A percentile compares a stretch with the other conserved stretches of the same genome.
Conservation (phyloP, 2,329 filamentous ascomycete species). For the Beauveria pseudobassiana region DNA sequence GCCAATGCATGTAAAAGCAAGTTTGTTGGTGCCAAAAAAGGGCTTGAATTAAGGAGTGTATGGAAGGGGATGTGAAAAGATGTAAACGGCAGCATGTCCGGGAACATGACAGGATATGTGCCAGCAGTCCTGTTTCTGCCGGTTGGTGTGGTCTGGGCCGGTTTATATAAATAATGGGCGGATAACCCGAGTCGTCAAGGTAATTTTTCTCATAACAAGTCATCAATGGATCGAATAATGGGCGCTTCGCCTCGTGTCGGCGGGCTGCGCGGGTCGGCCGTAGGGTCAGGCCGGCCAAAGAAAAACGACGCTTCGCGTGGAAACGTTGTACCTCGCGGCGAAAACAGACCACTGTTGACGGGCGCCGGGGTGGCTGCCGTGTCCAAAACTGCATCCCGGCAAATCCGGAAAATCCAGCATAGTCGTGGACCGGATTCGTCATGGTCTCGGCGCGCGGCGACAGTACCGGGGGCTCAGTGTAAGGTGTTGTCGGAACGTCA, state of each 20-base stretch:
- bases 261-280: slow-evolving; percentile 64
- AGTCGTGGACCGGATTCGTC: slow-evolving; percentile 55
- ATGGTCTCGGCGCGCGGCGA: slow-evolving; percentile 68
- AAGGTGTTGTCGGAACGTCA: slow-evolving; percentile 10
- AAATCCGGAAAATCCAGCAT: background rate
- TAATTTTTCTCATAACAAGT: slow-evolving; percentile 50
- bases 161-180: background rate
- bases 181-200: background rate
- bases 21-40: background rate
- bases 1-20: slow-evolving; percentile 12
- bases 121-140: slow-evolving; percentile 9
- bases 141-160: background rate
- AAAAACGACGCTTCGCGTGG: slow-evolving; percentile 45
- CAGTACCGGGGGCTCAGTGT: slow-evolving; percentile 51
- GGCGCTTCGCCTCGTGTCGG: slow-evolving; percentile 66
- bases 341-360: slow-evolving; percentile 36
- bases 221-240: slow-evolving; percentile 71
- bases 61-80: background rate
- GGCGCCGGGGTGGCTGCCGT: slow-evolving; percentile 44
- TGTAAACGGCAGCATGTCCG: background rate
- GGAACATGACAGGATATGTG: background rate
- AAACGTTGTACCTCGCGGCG: slow-evolving; percentile 43
- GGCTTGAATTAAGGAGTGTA: background rate
- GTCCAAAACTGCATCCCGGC: slow-evolving; percentile 46
- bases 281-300: slow-evolving; percentile 43